A percentile compares a stretch with the other conserved stretches of the same genome.
Evolutionary conservation across 2,329 filamentous ascomycete species (phyloP).

Genomic region (Colletotrichum sublineola): DNA sequence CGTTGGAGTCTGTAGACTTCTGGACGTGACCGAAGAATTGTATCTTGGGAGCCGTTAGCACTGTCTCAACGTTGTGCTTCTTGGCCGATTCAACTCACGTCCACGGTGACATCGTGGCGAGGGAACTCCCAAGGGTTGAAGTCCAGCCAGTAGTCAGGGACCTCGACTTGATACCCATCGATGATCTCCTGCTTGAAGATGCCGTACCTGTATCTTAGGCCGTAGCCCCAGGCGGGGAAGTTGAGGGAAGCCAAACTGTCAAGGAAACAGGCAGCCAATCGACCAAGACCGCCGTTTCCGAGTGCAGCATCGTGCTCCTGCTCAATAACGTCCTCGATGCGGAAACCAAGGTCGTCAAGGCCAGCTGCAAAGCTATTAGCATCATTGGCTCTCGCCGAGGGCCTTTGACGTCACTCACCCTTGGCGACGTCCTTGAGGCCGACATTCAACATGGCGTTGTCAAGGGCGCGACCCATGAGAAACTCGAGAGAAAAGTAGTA

Average conservation of each 20-base stretch:
- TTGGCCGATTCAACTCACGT: slow-evolving; percentile 65
- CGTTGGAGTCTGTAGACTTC: slow-evolving; percentile 80
- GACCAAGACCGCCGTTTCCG: slow-evolving; percentile 94
- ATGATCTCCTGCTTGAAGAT: slow-evolving; percentile 99
- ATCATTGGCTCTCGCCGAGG: not conserved
- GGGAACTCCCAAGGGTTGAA: slow-evolving; percentile 99
- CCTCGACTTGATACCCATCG: slow-evolving; percentile 97
- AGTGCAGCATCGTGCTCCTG: slow-evolving; percentile 97
- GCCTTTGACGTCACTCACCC: slow-evolving; percentile 63
- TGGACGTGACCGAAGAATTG: slow-evolving; percentile 93
- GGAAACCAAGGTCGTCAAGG: slow-evolving; percentile 90
- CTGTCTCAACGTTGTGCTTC: not conserved
- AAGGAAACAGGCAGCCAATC: slow-evolving; percentile 95
- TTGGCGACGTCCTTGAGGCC: slow-evolving; percentile 87
- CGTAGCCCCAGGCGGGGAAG: slow-evolving; percentile 97
- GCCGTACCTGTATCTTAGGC: slow-evolving; percentile 92
- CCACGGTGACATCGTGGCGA: slow-evolving; percentile 92
- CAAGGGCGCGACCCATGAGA: slow-evolving; percentile 93
- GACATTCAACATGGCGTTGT: slow-evolving; percentile 99
- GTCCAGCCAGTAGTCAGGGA: slow-evolving; percentile 99
- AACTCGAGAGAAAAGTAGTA: slow-evolving; percentile 99
- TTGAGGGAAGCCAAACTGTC: slow-evolving; percentile 96
- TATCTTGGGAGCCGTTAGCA: slow-evolving; percentile 60
- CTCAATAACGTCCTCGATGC: slow-evolving; percentile 93
- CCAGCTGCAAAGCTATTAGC: slow-evolving; percentile 71